Conservation (phyloP, 176 grass and related monocot species). For the Cocos nucifera region DNA sequence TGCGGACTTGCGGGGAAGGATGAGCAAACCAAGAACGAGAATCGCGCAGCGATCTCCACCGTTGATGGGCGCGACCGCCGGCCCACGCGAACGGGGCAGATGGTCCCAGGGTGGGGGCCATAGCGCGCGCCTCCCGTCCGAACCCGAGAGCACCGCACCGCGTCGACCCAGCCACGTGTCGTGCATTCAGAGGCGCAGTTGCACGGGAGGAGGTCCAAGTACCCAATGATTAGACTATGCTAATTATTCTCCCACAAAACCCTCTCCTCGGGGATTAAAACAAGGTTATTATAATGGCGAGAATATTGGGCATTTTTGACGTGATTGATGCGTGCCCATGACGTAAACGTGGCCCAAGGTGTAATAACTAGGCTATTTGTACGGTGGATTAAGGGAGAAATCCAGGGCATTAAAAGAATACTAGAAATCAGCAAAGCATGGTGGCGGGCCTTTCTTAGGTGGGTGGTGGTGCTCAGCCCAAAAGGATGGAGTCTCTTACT, state of each 20-base stretch:
- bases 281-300: too few species aligned
- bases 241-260: background rate
- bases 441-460: too few species aligned
- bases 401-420: background rate
- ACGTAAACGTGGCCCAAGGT: background rate
- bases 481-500: background rate
- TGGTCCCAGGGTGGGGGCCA: background rate
- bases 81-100: too few species aligned
- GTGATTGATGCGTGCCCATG: background rate
- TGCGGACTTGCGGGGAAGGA: too few species aligned
- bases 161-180: background rate
- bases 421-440: too few species aligned
- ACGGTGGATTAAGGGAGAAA: background rate
- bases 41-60: background rate
- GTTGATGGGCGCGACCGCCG: background rate
- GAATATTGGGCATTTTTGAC: background rate
- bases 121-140: background rate
- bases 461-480: background rate
- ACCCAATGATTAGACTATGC: background rate
- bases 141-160: background rate
- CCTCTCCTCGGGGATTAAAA: too few species aligned
- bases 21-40: background rate
- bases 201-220: background rate
- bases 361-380: background rate
- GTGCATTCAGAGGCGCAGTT: background rate